A percentile compares a stretch with the other conserved stretches of the same genome.
These are phyloP conservation scores for Mycena epipterygia DNA, from an alignment of 768 basidiomycete species.

Conservation along the genomic window DNA sequence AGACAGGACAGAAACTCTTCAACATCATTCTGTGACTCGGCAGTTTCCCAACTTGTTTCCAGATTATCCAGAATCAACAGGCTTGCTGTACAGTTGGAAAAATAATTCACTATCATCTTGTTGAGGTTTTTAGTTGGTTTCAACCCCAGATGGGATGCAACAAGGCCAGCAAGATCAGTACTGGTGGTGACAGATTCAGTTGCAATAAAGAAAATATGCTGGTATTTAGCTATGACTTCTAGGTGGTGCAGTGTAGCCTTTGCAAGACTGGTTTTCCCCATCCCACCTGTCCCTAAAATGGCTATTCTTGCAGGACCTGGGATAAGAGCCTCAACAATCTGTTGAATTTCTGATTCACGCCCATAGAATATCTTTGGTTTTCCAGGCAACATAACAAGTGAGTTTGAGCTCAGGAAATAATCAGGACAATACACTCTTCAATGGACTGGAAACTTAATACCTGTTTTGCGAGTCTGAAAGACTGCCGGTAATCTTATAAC, in stretches of 20 bases:
- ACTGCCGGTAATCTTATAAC: no score
- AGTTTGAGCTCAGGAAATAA: neutral
- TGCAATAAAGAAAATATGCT: neutral
- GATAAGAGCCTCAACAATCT: neutral
- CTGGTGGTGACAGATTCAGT: neutral
- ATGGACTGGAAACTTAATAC: neutral
- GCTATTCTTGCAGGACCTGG: neutral
- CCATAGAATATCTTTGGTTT: slow-evolving; percentile 4
- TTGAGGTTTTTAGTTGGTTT: neutral
- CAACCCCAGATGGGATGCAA: neutral
- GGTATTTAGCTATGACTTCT: neutral
- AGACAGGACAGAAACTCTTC: neutral
- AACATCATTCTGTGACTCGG: neutral
- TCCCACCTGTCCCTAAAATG: neutral
- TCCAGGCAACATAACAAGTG: neutral
- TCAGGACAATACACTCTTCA: neutral
- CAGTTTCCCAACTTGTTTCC: neutral
- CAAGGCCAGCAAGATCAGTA: neutral
- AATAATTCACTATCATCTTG: neutral
- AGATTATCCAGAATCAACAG: slow-evolving; percentile 1
- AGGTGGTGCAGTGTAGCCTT: neutral
- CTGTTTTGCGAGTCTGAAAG: neutral
- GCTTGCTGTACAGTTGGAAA: neutral
- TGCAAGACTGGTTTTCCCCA: neutral
- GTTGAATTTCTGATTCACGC: neutral